These are phyloP conservation scores for Crithidia fasciculata DNA, from an alignment of 208 protist genomes.

Conservation along the genomic window DNA sequence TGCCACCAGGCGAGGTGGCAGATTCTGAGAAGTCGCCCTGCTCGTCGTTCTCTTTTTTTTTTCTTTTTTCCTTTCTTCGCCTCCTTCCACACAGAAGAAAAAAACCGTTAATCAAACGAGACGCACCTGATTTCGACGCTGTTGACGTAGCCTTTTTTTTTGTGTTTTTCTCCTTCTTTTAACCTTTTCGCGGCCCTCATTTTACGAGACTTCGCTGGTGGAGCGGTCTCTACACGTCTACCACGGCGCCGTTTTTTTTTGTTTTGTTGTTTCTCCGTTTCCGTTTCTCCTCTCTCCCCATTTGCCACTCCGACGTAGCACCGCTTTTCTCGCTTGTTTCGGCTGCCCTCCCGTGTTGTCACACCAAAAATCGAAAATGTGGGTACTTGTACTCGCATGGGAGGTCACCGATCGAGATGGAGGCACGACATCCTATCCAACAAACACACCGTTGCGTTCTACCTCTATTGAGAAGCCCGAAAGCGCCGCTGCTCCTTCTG, in stretches of 20 bases:
- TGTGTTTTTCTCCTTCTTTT: constrained; percentile 1
- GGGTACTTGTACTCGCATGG: neutral
- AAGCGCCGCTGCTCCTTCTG: neutral
- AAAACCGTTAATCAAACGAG: too few relatives aligned
- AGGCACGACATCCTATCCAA: neutral
- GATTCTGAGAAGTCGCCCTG: too few relatives aligned
- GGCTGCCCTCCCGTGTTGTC: constrained; percentile 6
- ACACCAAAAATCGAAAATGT: constrained; percentile 1
- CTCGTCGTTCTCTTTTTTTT: too few relatives aligned
- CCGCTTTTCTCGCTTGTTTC: constrained; percentile 14
- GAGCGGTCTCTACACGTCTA: neutral
- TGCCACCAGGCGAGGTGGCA: too few relatives aligned
- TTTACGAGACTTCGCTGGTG: neutral
- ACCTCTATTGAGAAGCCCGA: constrained; percentile 7
- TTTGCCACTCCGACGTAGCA: constrained; percentile 1
- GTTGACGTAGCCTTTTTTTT: neutral
- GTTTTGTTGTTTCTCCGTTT: constrained; percentile 10
- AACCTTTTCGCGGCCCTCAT: neutral
- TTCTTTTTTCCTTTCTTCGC: too few relatives aligned
- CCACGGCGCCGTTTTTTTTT: constrained; percentile 8
- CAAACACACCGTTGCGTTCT: constrained; percentile 23
- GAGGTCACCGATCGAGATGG: neutral
- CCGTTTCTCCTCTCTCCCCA: neutral
- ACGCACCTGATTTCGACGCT: too few relatives aligned
- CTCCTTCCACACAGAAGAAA: too few relatives aligned